Evolutionary conservation across 2,329 filamentous ascomycete species (phyloP).

Genomic region (Apiospora malaysiana): DNA sequence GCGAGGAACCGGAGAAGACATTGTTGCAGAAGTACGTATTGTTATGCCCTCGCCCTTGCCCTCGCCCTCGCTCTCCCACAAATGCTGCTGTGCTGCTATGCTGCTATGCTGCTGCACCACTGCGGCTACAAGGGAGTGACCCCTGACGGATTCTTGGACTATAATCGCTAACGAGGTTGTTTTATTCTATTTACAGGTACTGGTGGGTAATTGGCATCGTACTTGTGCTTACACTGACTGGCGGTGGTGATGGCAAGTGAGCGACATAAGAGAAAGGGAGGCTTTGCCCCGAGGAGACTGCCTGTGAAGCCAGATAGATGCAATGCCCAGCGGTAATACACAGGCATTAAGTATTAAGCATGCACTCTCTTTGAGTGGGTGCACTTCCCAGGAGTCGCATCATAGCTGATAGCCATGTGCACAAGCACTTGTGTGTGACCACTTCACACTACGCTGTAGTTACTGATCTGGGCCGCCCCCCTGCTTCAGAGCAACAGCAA

Average conservation of each 20-base stretch:
- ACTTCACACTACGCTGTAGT: too few species aligned
- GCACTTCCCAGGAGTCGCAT: not conserved
- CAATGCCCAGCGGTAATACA: not conserved
- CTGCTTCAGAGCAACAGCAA: not conserved
- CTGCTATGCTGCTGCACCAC: too few species aligned
- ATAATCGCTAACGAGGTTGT: slow-evolving; percentile 18
- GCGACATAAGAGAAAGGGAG: slow-evolving; percentile 15
- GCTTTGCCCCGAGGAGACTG: not conserved
- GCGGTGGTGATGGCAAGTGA: slow-evolving; percentile 59
- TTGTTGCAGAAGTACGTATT: slow-evolving; percentile 68
- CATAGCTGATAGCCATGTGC: not conserved
- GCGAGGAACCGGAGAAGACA: slow-evolving; percentile 63
- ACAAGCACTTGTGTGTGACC: too few species aligned
- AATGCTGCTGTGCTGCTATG: not conserved
- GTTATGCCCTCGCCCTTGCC: not conserved
- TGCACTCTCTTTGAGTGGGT: not conserved
- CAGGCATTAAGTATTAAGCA: not conserved
- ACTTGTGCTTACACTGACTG: slow-evolving; percentile 58
- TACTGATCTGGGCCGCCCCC: not conserved
- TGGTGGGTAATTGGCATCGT: slow-evolving; percentile 68
- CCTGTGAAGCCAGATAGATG: not conserved
- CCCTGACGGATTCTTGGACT: not conserved
- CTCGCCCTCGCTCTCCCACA: not conserved
- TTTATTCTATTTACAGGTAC: slow-evolving; percentile 57
- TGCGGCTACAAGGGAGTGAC: too few species aligned